A percentile compares a stretch with the other conserved stretches of the same genome.
These are phyloP conservation scores for Reutealis trisperma DNA, from an alignment of 345 rosid species.

Conservation along the genomic window DNA sequence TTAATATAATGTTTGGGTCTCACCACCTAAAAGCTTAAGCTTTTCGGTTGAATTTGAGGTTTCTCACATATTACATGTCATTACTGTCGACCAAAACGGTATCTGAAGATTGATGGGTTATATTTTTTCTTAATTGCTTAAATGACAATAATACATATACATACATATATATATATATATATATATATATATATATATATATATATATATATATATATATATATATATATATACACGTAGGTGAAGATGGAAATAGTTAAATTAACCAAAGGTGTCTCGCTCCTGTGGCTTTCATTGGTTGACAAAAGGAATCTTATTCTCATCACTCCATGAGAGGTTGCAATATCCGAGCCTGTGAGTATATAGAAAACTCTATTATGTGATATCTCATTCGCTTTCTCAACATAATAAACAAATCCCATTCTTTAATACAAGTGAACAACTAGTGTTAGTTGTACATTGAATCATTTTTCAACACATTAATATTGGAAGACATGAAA, in stretches of 20 bases:
- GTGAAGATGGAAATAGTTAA: not conserved
- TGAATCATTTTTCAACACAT: constrained; percentile 7
- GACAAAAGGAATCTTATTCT: constrained; percentile 44
- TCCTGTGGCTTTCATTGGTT: constrained; percentile 29
- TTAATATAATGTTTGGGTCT: too few species aligned
- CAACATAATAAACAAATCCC: constrained; percentile 24
- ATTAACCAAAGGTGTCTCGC: constrained; percentile 3
- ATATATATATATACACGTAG: too few species aligned
- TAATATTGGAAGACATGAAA: not conserved
- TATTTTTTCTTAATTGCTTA: too few species aligned
- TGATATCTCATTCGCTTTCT: constrained; percentile 25
- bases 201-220: too few species aligned
- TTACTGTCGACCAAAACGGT: too few species aligned
- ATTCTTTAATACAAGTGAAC: constrained; percentile 2
- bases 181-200: too few species aligned
- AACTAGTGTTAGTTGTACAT: not conserved
- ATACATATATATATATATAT: too few species aligned
- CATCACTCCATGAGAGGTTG: constrained; percentile 33
- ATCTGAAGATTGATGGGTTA: too few species aligned
- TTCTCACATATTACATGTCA: too few species aligned
- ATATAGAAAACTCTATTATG: not conserved
- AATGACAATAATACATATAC: too few species aligned
- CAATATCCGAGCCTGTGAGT: constrained; percentile 20
- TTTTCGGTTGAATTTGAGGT: too few species aligned
- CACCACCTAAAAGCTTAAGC: too few species aligned